A percentile compares a stretch with the other conserved stretches of the same genome.
These are phyloP conservation scores for Lachancea sp. DNA, from an alignment of 805 yeast species.

Conservation along the genomic window DNA sequence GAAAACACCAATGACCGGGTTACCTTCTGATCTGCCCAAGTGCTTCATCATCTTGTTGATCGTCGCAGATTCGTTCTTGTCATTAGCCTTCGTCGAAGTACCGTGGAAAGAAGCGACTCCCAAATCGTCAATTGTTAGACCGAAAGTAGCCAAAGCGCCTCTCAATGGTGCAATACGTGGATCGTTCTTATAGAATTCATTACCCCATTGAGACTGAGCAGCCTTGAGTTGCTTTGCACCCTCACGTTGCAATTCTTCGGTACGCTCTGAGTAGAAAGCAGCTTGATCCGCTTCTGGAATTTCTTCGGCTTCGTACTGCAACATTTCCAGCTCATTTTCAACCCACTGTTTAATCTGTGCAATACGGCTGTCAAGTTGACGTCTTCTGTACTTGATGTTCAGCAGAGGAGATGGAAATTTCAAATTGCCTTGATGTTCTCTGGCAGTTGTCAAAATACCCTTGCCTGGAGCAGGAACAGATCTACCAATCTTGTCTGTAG, in stretches of 20 bases:
- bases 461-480: constrained; percentile 99
- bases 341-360: constrained; percentile 77
- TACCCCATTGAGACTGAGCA: constrained; percentile 93
- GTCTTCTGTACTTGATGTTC: constrained; percentile 86
- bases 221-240: constrained; percentile 77
- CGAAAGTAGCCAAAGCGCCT: constrained; percentile 93
- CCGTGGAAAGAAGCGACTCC: constrained; percentile 99
- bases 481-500: constrained; percentile 97
- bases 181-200: constrained; percentile 83
- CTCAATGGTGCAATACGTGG: constrained; percentile 94
- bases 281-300: constrained; percentile 45
- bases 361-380: constrained; percentile 80
- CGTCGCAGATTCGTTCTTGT: constrained; percentile 93
- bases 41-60: constrained; percentile 89
- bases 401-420: constrained; percentile 74
- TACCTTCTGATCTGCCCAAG: constrained; percentile 95
- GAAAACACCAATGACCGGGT: constrained; percentile 96
- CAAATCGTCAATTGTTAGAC: constrained; percentile 88
- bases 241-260: constrained; percentile 82
- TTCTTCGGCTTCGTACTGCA: constrained; percentile 63
- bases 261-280: constrained; percentile 67
- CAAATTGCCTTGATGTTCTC: constrained; percentile 79
- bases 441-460: constrained; percentile 97
- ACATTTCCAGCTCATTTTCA: constrained; percentile 66
- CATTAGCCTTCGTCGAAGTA: constrained; percentile 97